phyloP scores from a whole-genome alignment of 2,329 filamentous ascomycete species.

The Fusarium secorum region DNA sequence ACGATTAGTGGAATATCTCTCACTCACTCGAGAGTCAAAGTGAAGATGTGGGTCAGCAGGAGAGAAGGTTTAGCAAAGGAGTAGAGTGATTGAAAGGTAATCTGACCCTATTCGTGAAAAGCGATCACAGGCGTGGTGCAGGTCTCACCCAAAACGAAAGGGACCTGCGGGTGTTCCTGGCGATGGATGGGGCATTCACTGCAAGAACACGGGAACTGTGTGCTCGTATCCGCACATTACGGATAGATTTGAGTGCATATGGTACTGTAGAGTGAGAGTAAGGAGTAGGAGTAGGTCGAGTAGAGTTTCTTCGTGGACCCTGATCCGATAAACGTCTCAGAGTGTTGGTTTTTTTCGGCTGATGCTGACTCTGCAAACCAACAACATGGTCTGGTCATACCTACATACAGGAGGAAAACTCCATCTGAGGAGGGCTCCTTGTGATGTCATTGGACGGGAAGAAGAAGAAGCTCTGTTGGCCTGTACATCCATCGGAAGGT shows the following conservation, averaged over 20 bases:
- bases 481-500: background rate
- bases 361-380: conserved; percentile 2
- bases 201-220: background rate
- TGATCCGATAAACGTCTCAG: conserved; percentile 25
- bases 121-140: conserved; percentile 27
- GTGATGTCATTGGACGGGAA: conserved; percentile 29
- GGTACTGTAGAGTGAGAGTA: background rate
- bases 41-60: conserved; percentile 34
- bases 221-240: background rate
- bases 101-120: conserved; percentile 25
- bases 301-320: conserved; percentile 1
- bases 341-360: background rate
- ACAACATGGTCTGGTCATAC: background rate
- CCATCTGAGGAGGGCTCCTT: background rate
- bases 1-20: background rate
- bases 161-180: conserved; percentile 31
- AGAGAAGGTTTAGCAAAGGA: conserved; percentile 6
- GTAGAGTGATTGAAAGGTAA: background rate
- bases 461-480: background rate
- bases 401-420: background rate
- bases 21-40: background rate
- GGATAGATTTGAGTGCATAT: background rate
- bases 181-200: background rate
- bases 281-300: background rate
- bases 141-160: conserved; percentile 35